phyloP scores from a whole-genome alignment of 2,329 filamentous ascomycete species.

The Macroventuria anomochaeta region DNA sequence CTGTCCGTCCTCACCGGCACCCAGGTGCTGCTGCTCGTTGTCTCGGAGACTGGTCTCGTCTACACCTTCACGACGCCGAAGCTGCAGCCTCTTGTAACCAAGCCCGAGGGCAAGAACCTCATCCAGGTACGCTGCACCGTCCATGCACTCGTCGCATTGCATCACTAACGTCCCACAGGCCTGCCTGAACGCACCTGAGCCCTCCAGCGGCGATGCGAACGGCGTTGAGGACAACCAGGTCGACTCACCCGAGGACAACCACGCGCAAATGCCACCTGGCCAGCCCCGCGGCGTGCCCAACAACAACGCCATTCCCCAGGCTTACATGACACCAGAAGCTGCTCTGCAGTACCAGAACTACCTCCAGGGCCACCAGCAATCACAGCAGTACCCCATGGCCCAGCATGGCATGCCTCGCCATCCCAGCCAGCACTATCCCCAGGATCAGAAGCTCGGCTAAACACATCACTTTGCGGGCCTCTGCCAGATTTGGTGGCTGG shows the following conservation, averaged over 20 bases:
- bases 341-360: constrained; percentile 87
- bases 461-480: constrained; percentile 33
- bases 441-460: constrained; percentile 56
- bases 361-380: constrained; percentile 68
- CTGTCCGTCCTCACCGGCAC: constrained; percentile 96
- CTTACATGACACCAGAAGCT: constrained; percentile 70
- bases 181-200: constrained; percentile 95
- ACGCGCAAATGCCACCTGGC: constrained; percentile 75
- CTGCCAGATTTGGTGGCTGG: constrained; percentile 34
- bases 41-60: constrained; percentile 95
- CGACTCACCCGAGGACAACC: constrained; percentile 91
- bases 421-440: constrained; percentile 73
- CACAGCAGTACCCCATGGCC: constrained; percentile 79
- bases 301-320: constrained; percentile 68
- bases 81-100: constrained; percentile 95
- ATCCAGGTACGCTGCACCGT: constrained; percentile 77
- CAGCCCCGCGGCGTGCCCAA: constrained; percentile 71
- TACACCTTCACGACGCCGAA: constrained; percentile 99
- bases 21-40: constrained; percentile 93
- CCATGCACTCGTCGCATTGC: constrained; percentile 12
- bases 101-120: constrained; percentile 98
- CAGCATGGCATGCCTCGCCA: constrained; percentile 73
- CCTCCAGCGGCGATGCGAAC: constrained; percentile 75
- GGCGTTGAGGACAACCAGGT: constrained; percentile 63
- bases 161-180: constrained; percentile 67